Conservation (phyloP, 2,329 filamentous ascomycete species). For the Colletotrichum falcatum region DNA sequence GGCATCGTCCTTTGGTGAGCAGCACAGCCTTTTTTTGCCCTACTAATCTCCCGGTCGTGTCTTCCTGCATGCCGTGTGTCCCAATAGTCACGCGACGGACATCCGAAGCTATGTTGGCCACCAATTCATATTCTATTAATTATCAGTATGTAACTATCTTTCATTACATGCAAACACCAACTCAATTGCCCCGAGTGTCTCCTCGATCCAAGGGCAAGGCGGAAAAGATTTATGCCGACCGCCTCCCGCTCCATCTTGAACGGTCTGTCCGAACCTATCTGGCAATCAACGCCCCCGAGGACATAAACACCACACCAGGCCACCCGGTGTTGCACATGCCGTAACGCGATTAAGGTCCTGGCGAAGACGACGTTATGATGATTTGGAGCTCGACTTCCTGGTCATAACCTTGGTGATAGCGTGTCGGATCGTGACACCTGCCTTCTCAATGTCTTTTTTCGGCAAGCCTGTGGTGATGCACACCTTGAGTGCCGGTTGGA, state of each 20-base stretch:
- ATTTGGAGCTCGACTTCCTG: conserved; percentile 63
- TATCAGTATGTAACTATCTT: conserved; percentile 26
- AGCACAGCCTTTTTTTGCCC: neutral
- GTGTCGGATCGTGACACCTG: conserved; percentile 87
- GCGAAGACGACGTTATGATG: conserved; percentile 5
- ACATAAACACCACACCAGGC: neutral
- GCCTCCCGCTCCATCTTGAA: neutral
- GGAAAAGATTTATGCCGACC: neutral
- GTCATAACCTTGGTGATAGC: conserved; percentile 94
- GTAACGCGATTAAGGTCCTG: conserved; percentile 40
- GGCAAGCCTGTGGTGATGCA: conserved; percentile 89
- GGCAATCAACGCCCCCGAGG: neutral
- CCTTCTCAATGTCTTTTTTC: conserved; percentile 96
- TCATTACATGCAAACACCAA: conserved; percentile 14
- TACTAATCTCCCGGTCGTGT: neutral
- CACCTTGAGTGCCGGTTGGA: conserved; percentile 88
- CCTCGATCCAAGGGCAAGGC: neutral
- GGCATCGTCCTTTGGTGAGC: neutral
- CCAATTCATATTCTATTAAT: conserved; percentile 15
- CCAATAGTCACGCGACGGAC: neutral
- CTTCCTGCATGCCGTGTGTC: neutral
- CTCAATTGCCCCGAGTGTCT: neutral
- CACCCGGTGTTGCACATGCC: conserved; percentile 11
- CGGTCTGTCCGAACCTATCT: neutral
- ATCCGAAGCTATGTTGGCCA: neutral